phyloP scores from a whole-genome alignment of 2,329 filamentous ascomycete genomes.

The Pseudogymnoascus sp. region DNA sequence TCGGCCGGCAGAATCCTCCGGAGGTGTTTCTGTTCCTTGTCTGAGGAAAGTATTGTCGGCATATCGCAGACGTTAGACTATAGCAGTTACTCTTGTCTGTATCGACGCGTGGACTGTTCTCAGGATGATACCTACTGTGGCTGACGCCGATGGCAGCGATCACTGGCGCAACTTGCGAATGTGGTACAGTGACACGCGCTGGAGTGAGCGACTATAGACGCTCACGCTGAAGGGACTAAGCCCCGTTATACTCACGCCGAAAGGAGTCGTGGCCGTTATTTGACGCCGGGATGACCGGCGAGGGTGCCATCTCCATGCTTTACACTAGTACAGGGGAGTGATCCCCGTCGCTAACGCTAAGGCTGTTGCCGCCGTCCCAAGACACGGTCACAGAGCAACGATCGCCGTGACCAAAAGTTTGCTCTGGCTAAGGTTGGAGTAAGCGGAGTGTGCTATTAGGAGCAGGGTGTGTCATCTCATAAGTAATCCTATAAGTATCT shows the following conservation, averaged over 20 bases:
- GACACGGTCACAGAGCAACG: background rate
- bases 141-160: background rate
- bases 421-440: too few relatives aligned
- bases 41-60: background rate
- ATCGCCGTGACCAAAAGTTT: too few relatives aligned
- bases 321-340: background rate
- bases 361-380: background rate
- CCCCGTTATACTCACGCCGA: background rate
- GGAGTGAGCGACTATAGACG: background rate
- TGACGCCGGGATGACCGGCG: background rate
- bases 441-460: too few relatives aligned
- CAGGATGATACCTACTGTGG: background rate
- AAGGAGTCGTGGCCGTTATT: background rate
- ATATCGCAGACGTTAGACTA: background rate
- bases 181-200: background rate
- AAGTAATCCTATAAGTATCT: too few relatives aligned
- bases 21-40: background rate
- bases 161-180: background rate
- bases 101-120: background rate
- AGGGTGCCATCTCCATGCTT: background rate
- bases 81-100: background rate
- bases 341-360: background rate
- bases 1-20: background rate
- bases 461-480: too few relatives aligned
- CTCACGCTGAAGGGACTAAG: background rate